phyloP scores from a whole-genome alignment of 257 asterid species.

The Capsicum chinense region DNA sequence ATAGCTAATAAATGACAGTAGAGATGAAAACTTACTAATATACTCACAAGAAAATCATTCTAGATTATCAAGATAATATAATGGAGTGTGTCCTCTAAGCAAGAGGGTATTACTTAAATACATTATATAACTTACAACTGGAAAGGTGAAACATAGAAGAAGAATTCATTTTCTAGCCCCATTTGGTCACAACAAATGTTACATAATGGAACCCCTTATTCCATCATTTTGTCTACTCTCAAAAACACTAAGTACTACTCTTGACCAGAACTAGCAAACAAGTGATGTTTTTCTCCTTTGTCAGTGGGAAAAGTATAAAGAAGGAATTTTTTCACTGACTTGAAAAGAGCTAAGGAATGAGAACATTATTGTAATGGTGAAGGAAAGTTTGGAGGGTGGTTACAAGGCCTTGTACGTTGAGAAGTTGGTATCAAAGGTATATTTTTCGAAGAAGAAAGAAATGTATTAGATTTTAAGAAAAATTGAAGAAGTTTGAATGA shows the following conservation, averaged over 20 bases:
- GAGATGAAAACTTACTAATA: not conserved
- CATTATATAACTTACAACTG: constrained; percentile 25
- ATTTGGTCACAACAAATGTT: constrained; percentile 76
- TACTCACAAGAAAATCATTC: constrained; percentile 21
- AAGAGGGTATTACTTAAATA: constrained; percentile 21
- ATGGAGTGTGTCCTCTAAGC: constrained; percentile 14
- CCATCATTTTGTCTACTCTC: constrained; percentile 68
- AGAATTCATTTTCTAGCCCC: constrained; percentile 37
- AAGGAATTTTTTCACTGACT: not conserved
- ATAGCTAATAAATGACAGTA: not conserved
- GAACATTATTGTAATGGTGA: constrained; percentile 37
- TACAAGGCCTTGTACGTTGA: constrained; percentile 47
- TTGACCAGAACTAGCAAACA: not conserved
- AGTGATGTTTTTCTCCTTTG: constrained; percentile 25
- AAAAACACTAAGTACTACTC: not conserved
- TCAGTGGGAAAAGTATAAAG: constrained; percentile 33
- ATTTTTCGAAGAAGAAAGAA: constrained; percentile 26
- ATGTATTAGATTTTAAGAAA: constrained; percentile 32
- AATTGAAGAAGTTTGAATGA: constrained; percentile 82
- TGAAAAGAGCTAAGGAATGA: constrained; percentile 32
- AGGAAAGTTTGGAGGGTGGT: constrained; percentile 40
- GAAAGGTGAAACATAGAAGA: no score
- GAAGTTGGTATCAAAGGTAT: constrained; percentile 47
- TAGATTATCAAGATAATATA: constrained; percentile 6
- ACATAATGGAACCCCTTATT: constrained; percentile 74